Evolutionary conservation across 139 green algal species (phyloP).

Genomic region (Chlamydomonas applanata): DNA sequence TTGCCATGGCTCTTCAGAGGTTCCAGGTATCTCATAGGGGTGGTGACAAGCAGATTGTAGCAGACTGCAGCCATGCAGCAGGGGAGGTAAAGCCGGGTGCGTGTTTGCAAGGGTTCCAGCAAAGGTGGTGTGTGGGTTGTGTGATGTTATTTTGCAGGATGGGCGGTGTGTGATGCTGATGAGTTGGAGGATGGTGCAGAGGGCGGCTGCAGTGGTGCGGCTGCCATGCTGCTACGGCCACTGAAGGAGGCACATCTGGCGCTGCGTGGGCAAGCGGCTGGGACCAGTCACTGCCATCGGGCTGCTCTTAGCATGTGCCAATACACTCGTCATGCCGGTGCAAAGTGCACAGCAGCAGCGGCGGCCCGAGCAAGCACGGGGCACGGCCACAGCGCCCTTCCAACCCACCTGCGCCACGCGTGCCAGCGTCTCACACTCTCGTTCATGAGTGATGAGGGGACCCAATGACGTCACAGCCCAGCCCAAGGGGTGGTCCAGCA

Average conservation of each 20-base stretch:
- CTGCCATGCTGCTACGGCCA: too few species aligned
- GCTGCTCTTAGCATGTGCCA: too few species aligned
- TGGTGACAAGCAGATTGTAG: too few species aligned
- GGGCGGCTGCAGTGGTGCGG: neutral
- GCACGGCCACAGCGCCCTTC: neutral
- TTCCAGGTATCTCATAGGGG: neutral
- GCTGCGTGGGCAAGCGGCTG: too few species aligned
- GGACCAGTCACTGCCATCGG: too few species aligned
- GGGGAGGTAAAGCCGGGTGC: too few species aligned
- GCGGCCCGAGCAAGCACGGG: too few species aligned
- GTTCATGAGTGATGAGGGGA: slow-evolving; percentile 6
- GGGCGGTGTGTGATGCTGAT: neutral
- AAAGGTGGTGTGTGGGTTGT: too few species aligned
- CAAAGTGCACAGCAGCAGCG: too few species aligned
- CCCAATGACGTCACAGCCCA: neutral
- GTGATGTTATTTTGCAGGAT: neutral
- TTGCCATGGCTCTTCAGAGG: neutral
- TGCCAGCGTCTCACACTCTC: slow-evolving; percentile 13
- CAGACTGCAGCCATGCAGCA: neutral
- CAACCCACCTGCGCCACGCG: slow-evolving; percentile 8
- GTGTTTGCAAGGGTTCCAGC: too few species aligned
- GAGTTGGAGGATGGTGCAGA: neutral
- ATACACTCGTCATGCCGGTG: too few species aligned
- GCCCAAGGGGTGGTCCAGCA: slow-evolving; percentile 6
- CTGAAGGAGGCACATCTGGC: too few species aligned